These are phyloP conservation scores for Ceratobasidium sp. DNA, from an alignment of 1,284 basidiomycete genomes.

Conservation along the genomic window DNA sequence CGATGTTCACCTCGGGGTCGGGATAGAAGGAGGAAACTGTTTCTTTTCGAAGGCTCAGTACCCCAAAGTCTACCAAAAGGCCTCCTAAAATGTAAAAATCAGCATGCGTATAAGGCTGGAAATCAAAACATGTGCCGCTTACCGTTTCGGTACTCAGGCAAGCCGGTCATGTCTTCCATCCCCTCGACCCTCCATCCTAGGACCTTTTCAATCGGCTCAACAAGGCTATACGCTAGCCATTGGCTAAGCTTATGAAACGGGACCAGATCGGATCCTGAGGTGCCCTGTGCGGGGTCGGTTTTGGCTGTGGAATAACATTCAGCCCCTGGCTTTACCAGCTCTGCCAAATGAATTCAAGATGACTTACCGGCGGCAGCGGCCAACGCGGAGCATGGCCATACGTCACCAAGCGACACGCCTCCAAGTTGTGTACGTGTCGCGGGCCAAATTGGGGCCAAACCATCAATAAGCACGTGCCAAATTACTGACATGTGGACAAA, in stretches of 20 bases:
- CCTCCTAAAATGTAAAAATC: constrained; percentile 70
- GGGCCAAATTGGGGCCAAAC: constrained; percentile 92
- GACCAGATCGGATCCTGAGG: constrained; percentile 79
- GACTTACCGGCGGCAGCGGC: no score
- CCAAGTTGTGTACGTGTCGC: constrained; percentile 77
- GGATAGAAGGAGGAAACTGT: constrained; percentile 59
- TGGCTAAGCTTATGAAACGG: constrained; percentile 97
- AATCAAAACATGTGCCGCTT: constrained; percentile 37
- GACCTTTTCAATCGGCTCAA: constrained; percentile 84
- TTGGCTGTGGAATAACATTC: constrained; percentile 45
- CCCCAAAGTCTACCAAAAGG: constrained; percentile 86
- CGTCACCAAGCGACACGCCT: constrained; percentile 85
- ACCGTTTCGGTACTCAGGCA: constrained; percentile 94
- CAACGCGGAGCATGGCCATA: constrained; percentile 82
- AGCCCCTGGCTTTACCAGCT: no score
- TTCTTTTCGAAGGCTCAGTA: constrained; percentile 73
- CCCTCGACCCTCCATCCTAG: constrained; percentile 84
- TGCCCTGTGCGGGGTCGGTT: constrained; percentile 41
- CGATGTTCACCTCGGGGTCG: constrained; percentile 68
- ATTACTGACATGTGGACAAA: constrained; percentile 76
- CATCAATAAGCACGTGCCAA: constrained; percentile 87
- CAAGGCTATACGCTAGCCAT: constrained; percentile 91
- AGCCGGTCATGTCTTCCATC: constrained; percentile 82
- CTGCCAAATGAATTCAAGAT: no score
- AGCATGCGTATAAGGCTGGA: neutral